These are phyloP conservation scores for Acanthamoeba polyphaga DNA, from an alignment of 208 protist species.

Conservation along the genomic window DNA sequence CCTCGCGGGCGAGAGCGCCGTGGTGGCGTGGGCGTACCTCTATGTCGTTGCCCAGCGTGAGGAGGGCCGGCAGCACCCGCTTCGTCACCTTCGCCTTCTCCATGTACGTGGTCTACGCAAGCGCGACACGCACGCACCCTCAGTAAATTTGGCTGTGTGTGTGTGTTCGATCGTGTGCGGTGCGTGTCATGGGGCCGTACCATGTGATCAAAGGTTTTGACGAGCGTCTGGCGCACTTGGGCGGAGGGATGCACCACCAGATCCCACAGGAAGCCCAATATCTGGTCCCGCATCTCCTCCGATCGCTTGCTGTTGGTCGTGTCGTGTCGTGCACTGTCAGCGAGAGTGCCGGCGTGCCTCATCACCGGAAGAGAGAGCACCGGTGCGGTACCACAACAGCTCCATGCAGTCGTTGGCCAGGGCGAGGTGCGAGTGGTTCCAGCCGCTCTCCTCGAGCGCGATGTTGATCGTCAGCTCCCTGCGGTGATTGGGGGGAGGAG, in stretches of 20 bases:
- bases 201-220: slow-evolving; percentile 54
- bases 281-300: background rate
- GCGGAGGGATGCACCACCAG: slow-evolving; percentile 67
- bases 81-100: slow-evolving; percentile 41
- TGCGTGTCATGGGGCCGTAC: background rate
- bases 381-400: slow-evolving; percentile 9
- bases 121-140: too few relatives aligned
- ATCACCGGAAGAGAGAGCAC: background rate
- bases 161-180: background rate
- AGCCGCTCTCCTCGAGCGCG: slow-evolving; percentile 45
- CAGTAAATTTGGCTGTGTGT: too few relatives aligned
- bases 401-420: slow-evolving; percentile 49
- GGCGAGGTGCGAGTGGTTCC: slow-evolving; percentile 35
- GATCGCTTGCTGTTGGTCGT: slow-evolving; percentile 28
- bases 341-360: background rate
- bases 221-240: slow-evolving; percentile 26
- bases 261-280: slow-evolving; percentile 51
- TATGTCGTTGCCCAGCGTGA: slow-evolving; percentile 72
- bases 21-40: background rate
- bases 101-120: slow-evolving; percentile 14
- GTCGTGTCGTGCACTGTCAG: background rate
- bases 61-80: slow-evolving; percentile 60
- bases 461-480: slow-evolving; percentile 58
- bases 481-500: background rate
- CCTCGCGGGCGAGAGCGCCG: background rate